A percentile compares a stretch with the other conserved stretches of the same genome.
phyloP scores from a whole-genome alignment of 495 filamentous ascomycete genomes.

The Astrothelium subdiscretum region DNA sequence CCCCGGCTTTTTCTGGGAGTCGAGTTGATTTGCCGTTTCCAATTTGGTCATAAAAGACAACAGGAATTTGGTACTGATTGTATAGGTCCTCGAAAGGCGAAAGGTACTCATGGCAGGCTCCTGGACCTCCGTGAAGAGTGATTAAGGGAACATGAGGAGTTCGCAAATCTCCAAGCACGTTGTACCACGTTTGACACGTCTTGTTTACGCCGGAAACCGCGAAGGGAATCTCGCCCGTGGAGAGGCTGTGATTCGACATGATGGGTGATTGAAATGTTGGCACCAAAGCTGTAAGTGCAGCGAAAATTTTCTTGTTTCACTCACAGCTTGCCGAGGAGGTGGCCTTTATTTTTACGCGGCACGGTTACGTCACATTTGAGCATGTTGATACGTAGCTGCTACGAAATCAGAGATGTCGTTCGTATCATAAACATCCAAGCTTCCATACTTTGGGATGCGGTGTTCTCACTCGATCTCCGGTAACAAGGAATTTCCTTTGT shows the following conservation, averaged over 20 bases:
- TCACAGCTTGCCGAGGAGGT: no score
- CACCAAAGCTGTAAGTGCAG: no score
- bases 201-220: neutral
- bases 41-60: slow-evolving; percentile 43
- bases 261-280: no score
- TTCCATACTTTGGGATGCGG: no score
- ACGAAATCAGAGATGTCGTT: no score
- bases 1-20: slow-evolving; percentile 29
- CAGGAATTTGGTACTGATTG: slow-evolving; percentile 21
- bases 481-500: no score
- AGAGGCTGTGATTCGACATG: neutral
- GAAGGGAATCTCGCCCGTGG: neutral
- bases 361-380: no score
- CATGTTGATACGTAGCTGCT: no score
- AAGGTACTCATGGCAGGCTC: slow-evolving; percentile 29
- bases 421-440: no score
- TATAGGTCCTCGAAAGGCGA: slow-evolving; percentile 25
- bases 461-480: no score
- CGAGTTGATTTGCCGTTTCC: slow-evolving; percentile 37
- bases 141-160: neutral
- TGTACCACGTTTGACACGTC: neutral
- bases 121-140: slow-evolving; percentile 7
- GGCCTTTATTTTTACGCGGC: no score
- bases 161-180: neutral
- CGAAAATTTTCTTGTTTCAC: no score